These are phyloP conservation scores for Microcera coccophila DNA, from an alignment of 2,329 filamentous ascomycete genomes.

Conservation along the genomic window DNA sequence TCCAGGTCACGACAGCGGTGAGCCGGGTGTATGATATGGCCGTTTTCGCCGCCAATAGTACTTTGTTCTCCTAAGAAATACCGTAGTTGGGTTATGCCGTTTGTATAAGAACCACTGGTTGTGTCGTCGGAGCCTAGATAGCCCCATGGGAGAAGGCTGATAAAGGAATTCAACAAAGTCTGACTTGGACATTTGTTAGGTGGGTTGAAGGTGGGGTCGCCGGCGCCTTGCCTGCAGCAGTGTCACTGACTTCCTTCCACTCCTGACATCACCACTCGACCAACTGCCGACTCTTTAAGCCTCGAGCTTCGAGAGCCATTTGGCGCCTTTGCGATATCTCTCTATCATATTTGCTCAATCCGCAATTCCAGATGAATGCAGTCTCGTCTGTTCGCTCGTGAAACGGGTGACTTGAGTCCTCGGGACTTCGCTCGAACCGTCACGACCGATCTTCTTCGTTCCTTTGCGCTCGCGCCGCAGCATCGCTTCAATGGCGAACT, in stretches of 20 bases:
- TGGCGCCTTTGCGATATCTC: too few species aligned
- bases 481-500: conserved; percentile 64
- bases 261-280: neutral
- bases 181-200: too few species aligned
- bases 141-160: too few species aligned
- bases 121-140: too few species aligned
- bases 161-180: too few species aligned
- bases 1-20: too few species aligned
- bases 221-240: neutral
- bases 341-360: too few species aligned
- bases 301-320: too few species aligned
- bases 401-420: conserved; percentile 63
- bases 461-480: conserved; percentile 63
- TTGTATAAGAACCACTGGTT: too few species aligned
- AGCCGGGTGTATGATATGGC: too few species aligned
- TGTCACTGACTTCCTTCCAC: neutral
- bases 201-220: neutral
- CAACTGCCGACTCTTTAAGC: too few species aligned
- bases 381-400: conserved; percentile 73
- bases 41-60: neutral
- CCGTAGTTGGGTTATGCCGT: too few species aligned
- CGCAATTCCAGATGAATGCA: conserved; percentile 51
- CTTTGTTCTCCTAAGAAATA: neutral
- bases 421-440: conserved; percentile 62
- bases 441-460: conserved; percentile 61